Evolutionary conservation across 116 monocot species (phyloP).

Genomic region (Trichopus zeylanicus): DNA sequence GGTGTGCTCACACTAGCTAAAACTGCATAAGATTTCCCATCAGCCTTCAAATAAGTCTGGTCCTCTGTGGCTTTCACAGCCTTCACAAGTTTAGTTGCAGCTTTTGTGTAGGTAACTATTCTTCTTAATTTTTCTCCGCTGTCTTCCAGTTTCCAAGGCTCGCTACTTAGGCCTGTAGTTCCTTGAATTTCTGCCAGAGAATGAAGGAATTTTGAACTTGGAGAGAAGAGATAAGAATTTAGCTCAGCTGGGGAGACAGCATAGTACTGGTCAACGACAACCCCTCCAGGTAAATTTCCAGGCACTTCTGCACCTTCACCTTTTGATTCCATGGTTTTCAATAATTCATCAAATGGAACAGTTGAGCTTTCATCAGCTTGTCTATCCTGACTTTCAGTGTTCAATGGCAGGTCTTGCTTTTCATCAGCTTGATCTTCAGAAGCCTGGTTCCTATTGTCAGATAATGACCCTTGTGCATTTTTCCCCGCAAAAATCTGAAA

Average conservation of each 20-base stretch:
- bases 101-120: constrained; percentile 67
- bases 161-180: constrained; percentile 39
- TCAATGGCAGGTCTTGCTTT: constrained; percentile 11
- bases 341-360: constrained; percentile 56
- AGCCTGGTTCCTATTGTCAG: constrained; percentile 12
- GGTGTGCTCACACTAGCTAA: constrained; percentile 78
- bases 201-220: constrained; percentile 47
- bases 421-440: constrained; percentile 12
- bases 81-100: constrained; percentile 78
- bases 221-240: constrained; percentile 74
- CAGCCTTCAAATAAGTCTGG: constrained; percentile 74
- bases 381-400: constrained; percentile 14
- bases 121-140: constrained; percentile 66
- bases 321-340: constrained; percentile 59
- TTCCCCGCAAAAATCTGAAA: constrained; percentile 46
- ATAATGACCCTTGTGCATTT: constrained; percentile 20
- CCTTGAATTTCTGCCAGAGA: constrained; percentile 79
- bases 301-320: constrained; percentile 59
- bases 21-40: constrained; percentile 69
- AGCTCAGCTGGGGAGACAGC: constrained; percentile 43
- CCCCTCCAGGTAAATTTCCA: constrained; percentile 67
- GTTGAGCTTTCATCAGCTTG: constrained; percentile 23
- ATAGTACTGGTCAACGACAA: constrained; percentile 77
- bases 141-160: constrained; percentile 55
- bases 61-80: constrained; percentile 90